These are phyloP conservation scores for Plasmodium vinckei DNA, from an alignment of 169 alveolate genomes.

Conservation along the genomic window DNA sequence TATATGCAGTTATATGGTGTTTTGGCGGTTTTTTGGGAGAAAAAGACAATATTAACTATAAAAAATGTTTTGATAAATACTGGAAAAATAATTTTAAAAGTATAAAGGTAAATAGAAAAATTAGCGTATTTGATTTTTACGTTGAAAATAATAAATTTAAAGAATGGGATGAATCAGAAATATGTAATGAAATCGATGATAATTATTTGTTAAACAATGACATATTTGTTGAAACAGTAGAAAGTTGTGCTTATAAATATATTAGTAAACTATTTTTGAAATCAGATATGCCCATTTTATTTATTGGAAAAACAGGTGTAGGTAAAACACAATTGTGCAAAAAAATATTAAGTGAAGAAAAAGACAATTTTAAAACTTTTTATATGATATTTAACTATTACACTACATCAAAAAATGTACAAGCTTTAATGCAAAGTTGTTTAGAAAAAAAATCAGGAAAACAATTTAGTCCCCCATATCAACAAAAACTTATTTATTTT, in stretches of 20 bases:
- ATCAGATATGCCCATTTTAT: conserved; percentile 53
- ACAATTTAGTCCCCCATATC: conserved; percentile 95
- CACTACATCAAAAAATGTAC: conserved; percentile 79
- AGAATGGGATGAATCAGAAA: conserved; percentile 85
- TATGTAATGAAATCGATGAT: conserved; percentile 15
- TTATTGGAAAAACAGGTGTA: conserved; percentile 71
- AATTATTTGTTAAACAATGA: conserved; percentile 21
- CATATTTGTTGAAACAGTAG: conserved; percentile 65
- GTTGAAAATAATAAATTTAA: conserved; percentile 92
- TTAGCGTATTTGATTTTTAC: conserved; percentile 96
- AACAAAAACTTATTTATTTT: conserved; percentile 93
- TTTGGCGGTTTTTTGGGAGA: conserved; percentile 95
- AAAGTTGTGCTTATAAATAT: conserved; percentile 56
- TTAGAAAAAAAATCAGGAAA: conserved; percentile 96
- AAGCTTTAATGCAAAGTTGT: conserved; percentile 85
- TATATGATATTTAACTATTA: conserved; percentile 83
- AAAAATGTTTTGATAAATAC: conserved; percentile 94
- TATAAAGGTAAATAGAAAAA: conserved; percentile 95
- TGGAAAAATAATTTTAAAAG: conserved; percentile 96
- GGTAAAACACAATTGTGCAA: conserved; percentile 94
- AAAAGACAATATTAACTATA: conserved; percentile 94
- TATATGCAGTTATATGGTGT: conserved; percentile 94
- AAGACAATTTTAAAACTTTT: conserved; percentile 90
- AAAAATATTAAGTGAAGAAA: conserved; percentile 94
- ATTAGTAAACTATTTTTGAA: conserved; percentile 46